phyloP scores from a whole-genome alignment of 495 filamentous ascomycete species.

The Penicillium lividum region DNA sequence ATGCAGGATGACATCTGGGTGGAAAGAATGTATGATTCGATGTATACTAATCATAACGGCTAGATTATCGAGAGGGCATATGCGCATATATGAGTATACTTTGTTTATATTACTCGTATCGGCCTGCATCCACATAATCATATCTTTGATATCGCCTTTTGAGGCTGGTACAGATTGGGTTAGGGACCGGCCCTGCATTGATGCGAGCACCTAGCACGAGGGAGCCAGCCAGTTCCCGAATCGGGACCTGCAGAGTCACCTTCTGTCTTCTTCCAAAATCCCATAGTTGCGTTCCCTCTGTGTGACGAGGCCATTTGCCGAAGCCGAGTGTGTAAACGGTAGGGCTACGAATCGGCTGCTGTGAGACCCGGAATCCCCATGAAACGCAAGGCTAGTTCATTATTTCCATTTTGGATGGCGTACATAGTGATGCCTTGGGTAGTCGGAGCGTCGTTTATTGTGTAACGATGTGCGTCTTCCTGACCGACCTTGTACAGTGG shows the following conservation, averaged over 20 bases:
- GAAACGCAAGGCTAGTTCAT: background rate
- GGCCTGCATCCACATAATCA: background rate
- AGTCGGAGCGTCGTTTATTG: slow-evolving; percentile 17
- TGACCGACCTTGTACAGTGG: slow-evolving; percentile 25
- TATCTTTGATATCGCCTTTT: background rate
- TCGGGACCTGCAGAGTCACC: slow-evolving; percentile 17
- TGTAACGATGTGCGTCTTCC: slow-evolving; percentile 18
- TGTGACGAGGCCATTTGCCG: slow-evolving; percentile 17
- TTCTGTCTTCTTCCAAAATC: slow-evolving; percentile 7
- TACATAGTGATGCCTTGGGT: slow-evolving; percentile 13
- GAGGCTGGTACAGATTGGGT: slow-evolving; percentile 6
- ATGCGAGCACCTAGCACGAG: background rate
- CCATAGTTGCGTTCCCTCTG: slow-evolving; percentile 14
- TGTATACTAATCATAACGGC: background rate
- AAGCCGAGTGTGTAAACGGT: slow-evolving; percentile 24
- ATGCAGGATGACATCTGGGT: background rate
- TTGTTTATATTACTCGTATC: background rate
- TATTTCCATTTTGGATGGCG: slow-evolving; percentile 16
- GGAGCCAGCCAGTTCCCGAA: slow-evolving; percentile 6
- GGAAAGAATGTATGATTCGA: background rate
- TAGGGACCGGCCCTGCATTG: slow-evolving; percentile 3
- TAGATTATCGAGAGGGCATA: background rate
- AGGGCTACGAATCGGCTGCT: slow-evolving; percentile 22
- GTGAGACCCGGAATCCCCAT: slow-evolving; percentile 20
- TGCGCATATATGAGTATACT: background rate